These are phyloP conservation scores for Akanthomyces uredinophilus DNA, from an alignment of 2,329 filamentous ascomycete species.

Conservation along the genomic window DNA sequence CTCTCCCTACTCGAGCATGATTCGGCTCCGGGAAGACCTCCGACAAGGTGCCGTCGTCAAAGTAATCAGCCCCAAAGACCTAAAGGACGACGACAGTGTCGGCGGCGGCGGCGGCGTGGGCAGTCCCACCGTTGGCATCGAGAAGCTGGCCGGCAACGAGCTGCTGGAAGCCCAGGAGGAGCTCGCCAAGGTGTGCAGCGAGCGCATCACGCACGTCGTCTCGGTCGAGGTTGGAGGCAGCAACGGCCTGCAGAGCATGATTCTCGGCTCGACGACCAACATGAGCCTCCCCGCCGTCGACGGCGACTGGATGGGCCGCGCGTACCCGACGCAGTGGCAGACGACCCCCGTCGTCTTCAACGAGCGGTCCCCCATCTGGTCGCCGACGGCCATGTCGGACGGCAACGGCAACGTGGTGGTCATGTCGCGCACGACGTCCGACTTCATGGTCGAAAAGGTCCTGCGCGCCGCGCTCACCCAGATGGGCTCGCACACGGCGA, in stretches of 20 bases:
- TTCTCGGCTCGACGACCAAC: conserved; percentile 48
- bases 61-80: conserved; percentile 45
- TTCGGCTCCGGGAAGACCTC: conserved; percentile 47
- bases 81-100: conserved; percentile 46
- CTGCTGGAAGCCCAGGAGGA: conserved; percentile 46
- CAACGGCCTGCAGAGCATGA: conserved; percentile 56
- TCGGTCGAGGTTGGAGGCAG: conserved; percentile 62
- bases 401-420: conserved; percentile 47
- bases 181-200: conserved; percentile 46
- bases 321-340: conserved; percentile 51
- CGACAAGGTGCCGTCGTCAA: conserved; percentile 44
- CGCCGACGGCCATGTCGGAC: conserved; percentile 44
- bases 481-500: conserved; percentile 50
- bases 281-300: conserved; percentile 49
- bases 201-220: conserved; percentile 51
- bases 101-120: conserved; percentile 54
- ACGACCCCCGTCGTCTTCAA: conserved; percentile 49
- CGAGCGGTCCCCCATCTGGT: conserved; percentile 40
- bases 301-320: conserved; percentile 53
- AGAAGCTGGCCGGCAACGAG: conserved; percentile 55
- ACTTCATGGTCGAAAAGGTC: conserved; percentile 43
- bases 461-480: conserved; percentile 47
- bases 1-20: conserved; percentile 46
- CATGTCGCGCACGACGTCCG: conserved; percentile 44
- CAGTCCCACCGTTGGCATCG: conserved; percentile 55